These are phyloP conservation scores for Panus rudis DNA, from an alignment of 768 basidiomycete species.

Conservation along the genomic window DNA sequence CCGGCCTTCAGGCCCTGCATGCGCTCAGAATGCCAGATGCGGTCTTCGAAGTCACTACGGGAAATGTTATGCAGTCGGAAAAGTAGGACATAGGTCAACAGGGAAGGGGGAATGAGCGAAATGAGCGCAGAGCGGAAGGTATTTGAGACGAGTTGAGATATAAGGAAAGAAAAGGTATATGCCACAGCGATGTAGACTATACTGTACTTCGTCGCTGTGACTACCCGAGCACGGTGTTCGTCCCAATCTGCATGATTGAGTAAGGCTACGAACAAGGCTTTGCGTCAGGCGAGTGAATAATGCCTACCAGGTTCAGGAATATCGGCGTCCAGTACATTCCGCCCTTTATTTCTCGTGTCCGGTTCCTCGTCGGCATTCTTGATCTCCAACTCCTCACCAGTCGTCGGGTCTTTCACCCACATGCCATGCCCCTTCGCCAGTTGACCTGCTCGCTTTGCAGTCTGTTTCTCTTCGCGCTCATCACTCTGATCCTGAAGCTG, in stretches of 20 bases:
- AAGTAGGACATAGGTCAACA: slow-evolving; percentile 16
- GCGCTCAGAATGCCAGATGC: slow-evolving; percentile 27
- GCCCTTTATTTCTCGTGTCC: slow-evolving; percentile 15
- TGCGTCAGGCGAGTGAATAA: background rate
- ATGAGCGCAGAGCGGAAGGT: slow-evolving; percentile 4
- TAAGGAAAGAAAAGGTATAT: slow-evolving; percentile 13
- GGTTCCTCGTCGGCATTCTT: slow-evolving; percentile 34
- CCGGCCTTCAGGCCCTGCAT: slow-evolving; percentile 24
- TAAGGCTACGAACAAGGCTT: background rate
- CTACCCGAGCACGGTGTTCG: slow-evolving; percentile 15
- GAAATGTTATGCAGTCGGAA: slow-evolving; percentile 20
- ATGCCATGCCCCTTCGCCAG: slow-evolving; percentile 24
- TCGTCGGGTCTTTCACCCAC: slow-evolving; percentile 41
- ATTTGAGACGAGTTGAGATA: slow-evolving; percentile 13
- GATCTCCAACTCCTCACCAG: slow-evolving; percentile 41
- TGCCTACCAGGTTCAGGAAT: slow-evolving; percentile 24
- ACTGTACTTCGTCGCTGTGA: slow-evolving; percentile 11
- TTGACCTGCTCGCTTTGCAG: slow-evolving; percentile 15
- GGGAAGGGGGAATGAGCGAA: slow-evolving; percentile 15
- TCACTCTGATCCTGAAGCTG: slow-evolving; percentile 20
- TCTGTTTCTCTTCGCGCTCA: slow-evolving; percentile 19
- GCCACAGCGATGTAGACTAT: slow-evolving; percentile 15
- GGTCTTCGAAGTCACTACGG: slow-evolving; percentile 21
- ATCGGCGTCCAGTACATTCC: slow-evolving; percentile 23
- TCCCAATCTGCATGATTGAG: slow-evolving; percentile 18